Conservation (phyloP, 768 basidiomycete genomes). For the Amanita exitialis region DNA sequence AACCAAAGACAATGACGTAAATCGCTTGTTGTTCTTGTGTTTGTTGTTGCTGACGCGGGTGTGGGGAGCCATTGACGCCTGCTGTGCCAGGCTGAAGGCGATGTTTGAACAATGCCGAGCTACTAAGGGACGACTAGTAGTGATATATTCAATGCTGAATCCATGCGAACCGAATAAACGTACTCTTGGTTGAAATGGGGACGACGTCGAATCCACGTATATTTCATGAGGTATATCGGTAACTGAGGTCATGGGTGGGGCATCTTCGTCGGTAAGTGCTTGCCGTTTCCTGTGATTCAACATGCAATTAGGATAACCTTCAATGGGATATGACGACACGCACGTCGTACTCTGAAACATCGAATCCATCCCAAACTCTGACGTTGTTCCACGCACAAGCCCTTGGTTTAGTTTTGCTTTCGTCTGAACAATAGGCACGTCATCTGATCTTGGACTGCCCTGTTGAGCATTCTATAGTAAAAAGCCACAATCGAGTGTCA, state of each 20-base stretch:
- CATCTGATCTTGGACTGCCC: slow-evolving; percentile 56
- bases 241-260: slow-evolving; percentile 67
- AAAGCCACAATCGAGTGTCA: slow-evolving; percentile 1
- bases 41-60: background rate
- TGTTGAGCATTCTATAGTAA: slow-evolving; percentile 33
- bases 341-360: slow-evolving; percentile 74
- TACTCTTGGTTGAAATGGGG: slow-evolving; percentile 38
- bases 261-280: slow-evolving; percentile 64
- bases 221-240: slow-evolving; percentile 64
- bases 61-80: background rate
- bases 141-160: slow-evolving; percentile 2
- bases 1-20: slow-evolving; percentile 82
- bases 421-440: slow-evolving; percentile 65
- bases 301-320: background rate
- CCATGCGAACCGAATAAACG: slow-evolving; percentile 11
- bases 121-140: slow-evolving; percentile 30
- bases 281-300: slow-evolving; percentile 39
- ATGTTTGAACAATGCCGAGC: slow-evolving; percentile 23
- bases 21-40: slow-evolving; percentile 28
- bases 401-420: slow-evolving; percentile 75
- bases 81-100: slow-evolving; percentile 13
- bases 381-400: slow-evolving; percentile 49
- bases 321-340: slow-evolving; percentile 11
- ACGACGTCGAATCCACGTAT: slow-evolving; percentile 28
- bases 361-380: slow-evolving; percentile 76